phyloP scores from a whole-genome alignment of 1,284 basidiomycete genomes.

The Apiotrichum laibachii region DNA sequence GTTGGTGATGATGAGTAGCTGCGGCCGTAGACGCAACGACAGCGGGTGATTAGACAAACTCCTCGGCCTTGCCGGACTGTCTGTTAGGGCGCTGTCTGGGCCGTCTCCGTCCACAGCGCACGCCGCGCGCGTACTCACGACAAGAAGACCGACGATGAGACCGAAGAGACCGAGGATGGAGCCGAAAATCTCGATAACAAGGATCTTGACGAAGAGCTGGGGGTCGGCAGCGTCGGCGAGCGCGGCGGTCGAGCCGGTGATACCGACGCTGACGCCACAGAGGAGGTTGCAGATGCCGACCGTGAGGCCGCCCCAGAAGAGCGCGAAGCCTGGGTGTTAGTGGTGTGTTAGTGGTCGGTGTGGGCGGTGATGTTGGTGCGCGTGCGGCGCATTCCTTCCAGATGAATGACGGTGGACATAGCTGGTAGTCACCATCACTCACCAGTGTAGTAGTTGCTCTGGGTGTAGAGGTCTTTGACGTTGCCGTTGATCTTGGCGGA shows the following conservation, averaged over 20 bases:
- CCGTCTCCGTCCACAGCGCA: neutral
- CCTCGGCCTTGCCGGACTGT: constrained; percentile 52
- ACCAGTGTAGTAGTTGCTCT: constrained; percentile 87
- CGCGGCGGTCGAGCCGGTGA: constrained; percentile 88
- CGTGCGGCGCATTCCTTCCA: too few species aligned
- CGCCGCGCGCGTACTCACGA: constrained; percentile 35
- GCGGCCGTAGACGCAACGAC: neutral
- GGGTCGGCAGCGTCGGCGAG: constrained; percentile 90
- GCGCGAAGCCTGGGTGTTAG: constrained; percentile 64
- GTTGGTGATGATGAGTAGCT: neutral
- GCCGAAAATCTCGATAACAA: constrained; percentile 91
- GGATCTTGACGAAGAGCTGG: constrained; percentile 86
- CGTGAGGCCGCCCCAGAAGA: constrained; percentile 93
- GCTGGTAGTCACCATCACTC: constrained; percentile 22
- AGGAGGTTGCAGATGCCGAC: constrained; percentile 86
- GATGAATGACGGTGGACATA: too few species aligned
- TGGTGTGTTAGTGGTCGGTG: neutral
- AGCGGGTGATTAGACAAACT: constrained; percentile 39
- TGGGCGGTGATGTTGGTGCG: too few species aligned
- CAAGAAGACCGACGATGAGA: constrained; percentile 61
- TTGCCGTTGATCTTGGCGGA: constrained; percentile 70
- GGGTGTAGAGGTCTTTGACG: constrained; percentile 69
- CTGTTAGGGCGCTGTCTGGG: neutral
- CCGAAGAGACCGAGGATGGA: constrained; percentile 89
- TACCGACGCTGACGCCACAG: constrained; percentile 84